Evolutionary conservation across 2,329 filamentous ascomycete species (phyloP).

Genomic region (Colletotrichum karsti): DNA sequence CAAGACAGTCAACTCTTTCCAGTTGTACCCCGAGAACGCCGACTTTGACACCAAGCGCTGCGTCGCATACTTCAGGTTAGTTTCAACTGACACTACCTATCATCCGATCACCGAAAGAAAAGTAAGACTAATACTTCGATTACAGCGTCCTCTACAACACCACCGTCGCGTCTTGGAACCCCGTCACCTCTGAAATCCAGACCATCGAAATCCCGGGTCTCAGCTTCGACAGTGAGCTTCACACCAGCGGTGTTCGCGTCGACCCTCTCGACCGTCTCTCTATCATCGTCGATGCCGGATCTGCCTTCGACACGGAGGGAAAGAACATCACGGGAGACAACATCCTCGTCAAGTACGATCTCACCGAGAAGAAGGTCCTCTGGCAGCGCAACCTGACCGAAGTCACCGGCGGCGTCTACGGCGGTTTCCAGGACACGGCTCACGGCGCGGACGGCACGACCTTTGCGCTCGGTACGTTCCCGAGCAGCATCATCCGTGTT

Average conservation of each 20-base stretch:
- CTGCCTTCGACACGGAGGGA: slow-evolving; percentile 44
- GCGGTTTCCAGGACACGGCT: slow-evolving; percentile 49
- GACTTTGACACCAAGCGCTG: slow-evolving; percentile 32
- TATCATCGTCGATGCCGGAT: slow-evolving; percentile 44
- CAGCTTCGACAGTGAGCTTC: slow-evolving; percentile 36
- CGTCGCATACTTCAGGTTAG: slow-evolving; percentile 32
- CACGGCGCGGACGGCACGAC: slow-evolving; percentile 43
- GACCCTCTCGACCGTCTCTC: slow-evolving; percentile 42
- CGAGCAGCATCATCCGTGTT: slow-evolving; percentile 44
- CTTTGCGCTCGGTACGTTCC: slow-evolving; percentile 47
- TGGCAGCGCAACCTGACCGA: slow-evolving; percentile 44
- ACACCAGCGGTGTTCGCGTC: slow-evolving; percentile 45
- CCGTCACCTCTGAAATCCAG: slow-evolving; percentile 35
- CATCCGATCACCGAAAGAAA: too few relatives aligned
- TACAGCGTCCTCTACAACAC: slow-evolving; percentile 42
- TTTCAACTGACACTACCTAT: background rate
- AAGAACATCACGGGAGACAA: slow-evolving; percentile 45
- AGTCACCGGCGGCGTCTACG: slow-evolving; percentile 37
- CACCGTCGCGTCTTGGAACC: slow-evolving; percentile 42
- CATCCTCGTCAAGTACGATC: slow-evolving; percentile 45
- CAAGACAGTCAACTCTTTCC: slow-evolving; percentile 11
- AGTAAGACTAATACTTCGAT: background rate
- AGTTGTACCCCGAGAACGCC: slow-evolving; percentile 34
- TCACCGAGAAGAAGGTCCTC: slow-evolving; percentile 32
- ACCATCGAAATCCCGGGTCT: slow-evolving; percentile 38